These are phyloP conservation scores for Pisolithus orientalis DNA, from an alignment of 768 basidiomycete genomes.

Conservation along the genomic window DNA sequence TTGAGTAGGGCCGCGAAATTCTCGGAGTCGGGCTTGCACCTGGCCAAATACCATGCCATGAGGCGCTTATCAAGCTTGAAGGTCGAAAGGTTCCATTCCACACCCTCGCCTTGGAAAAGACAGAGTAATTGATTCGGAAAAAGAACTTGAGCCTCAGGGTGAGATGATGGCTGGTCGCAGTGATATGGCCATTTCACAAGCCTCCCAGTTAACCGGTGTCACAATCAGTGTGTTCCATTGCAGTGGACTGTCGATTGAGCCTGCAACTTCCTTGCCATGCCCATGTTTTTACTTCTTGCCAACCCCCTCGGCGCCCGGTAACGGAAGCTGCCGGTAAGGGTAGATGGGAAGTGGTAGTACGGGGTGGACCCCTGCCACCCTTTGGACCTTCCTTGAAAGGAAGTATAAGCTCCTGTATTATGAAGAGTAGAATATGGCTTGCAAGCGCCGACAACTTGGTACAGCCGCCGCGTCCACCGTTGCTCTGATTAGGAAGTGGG, in stretches of 20 bases:
- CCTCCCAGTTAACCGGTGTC: background rate
- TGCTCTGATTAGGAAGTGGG: conserved; percentile 4
- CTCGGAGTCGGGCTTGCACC: background rate
- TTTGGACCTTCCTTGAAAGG: background rate
- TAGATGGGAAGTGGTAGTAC: background rate
- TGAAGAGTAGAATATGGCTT: background rate
- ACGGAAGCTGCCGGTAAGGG: background rate
- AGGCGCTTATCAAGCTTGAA: background rate
- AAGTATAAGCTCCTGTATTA: background rate
- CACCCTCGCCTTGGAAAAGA: too few relatives aligned
- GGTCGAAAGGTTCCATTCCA: background rate
- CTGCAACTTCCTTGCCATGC: too few relatives aligned
- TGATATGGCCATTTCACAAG: too few relatives aligned
- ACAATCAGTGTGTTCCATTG: background rate
- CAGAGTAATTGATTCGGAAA: too few relatives aligned
- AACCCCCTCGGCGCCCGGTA: conserved; percentile 8
- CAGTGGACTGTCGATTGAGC: background rate
- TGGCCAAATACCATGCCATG: background rate
- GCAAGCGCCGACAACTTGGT: conserved; percentile 10
- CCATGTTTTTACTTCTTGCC: background rate
- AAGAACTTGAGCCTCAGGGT: too few relatives aligned
- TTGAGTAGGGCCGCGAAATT: background rate
- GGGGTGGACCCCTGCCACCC: conserved; percentile 16
- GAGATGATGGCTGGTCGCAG: too few relatives aligned
- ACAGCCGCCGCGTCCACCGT: conserved; percentile 18